Base-by-base conservation (phyloP, 257 asterid genomes). In the Salvia miltiorrhiza region DNA sequence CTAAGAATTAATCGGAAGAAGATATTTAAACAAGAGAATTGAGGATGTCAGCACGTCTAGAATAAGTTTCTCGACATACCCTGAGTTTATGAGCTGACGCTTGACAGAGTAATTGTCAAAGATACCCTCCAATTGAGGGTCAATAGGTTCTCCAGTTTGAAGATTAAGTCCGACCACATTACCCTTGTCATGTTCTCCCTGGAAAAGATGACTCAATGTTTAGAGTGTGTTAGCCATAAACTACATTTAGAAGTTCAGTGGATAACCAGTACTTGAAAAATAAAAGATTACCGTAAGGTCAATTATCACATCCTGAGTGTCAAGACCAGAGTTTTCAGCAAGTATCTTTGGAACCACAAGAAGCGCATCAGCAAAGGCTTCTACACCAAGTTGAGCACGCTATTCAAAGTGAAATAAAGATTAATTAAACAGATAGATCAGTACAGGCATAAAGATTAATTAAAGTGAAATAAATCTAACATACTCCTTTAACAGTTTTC, bases 381-480 rank as follows among this genome's bases (percentile, higher is more conserved):
- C 94, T 59, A 94, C 89, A 21, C 98, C 99, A 80, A 94, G 92
- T 89, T 91, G 95, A 56, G 99, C 98, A 62, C 98, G 95, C 99
- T 94, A 65, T 58, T 59, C 57, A 69, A 61, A 67, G 70, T 70
- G n/a, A n/a, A n/a, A n/a, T n/a, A n/a, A n/a, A n/a, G n/a, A n/a
- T n/a, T n/a, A n/a, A n/a, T n/a, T n/a, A n/a, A n/a, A n/a, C n/a
- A n/a, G n/a, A n/a, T n/a, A n/a, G n/a, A n/a, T n/a, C n/a, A n/a
- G n/a, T n/a, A n/a, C n/a, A 52, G 32, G 56, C 43, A 67, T 14
- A 67, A 66, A 49, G 64, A 37, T 37, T 0, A 37, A 47, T 4
- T 0, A 6, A 26, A 21, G 23, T 0, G 24, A 54, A 24, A 12
- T 4, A 39, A 47, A 33, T 39, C 5, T 12, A 16, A 19, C 87